Evolutionary conservation across 2,329 filamentous ascomycete genomes (phyloP).

Genomic region (Fusarium sarcochroum): DNA sequence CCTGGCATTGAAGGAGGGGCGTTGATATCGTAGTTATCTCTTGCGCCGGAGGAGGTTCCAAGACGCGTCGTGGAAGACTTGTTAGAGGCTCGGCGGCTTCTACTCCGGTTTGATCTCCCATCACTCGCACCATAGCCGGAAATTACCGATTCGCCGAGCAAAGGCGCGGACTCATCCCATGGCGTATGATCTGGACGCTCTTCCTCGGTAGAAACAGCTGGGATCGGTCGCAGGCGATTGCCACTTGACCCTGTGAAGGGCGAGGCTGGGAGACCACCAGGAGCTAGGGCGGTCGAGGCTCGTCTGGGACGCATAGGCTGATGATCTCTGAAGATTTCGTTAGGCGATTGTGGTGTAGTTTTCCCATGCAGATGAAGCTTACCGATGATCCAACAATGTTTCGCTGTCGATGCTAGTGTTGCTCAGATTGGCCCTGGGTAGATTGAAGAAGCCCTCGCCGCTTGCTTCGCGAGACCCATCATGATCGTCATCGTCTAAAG

Average conservation of each 20-base stretch:
- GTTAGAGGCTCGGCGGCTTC: slow-evolving; percentile 64
- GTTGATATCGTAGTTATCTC: slow-evolving; percentile 73
- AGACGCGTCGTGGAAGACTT: slow-evolving; percentile 65
- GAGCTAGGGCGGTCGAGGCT: slow-evolving; percentile 62
- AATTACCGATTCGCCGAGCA: slow-evolving; percentile 61
- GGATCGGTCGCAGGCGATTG: slow-evolving; percentile 56
- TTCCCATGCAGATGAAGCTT: slow-evolving; percentile 40
- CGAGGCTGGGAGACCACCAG: slow-evolving; percentile 53
- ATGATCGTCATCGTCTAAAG: slow-evolving; percentile 69
- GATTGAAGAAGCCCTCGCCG: slow-evolving; percentile 63
- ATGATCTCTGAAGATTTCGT: slow-evolving; percentile 63
- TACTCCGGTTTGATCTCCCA: slow-evolving; percentile 50
- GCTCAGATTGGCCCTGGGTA: slow-evolving; percentile 74
- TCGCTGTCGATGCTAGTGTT: slow-evolving; percentile 92
- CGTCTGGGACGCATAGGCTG: slow-evolving; percentile 75
- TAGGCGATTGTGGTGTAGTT: not conserved
- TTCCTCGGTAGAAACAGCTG: slow-evolving; percentile 58
- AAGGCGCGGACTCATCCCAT: slow-evolving; percentile 67
- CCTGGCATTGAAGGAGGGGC: slow-evolving; percentile 78
- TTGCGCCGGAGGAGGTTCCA: slow-evolving; percentile 50
- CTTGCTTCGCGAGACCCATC: slow-evolving; percentile 54
- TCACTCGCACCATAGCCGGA: slow-evolving; percentile 62
- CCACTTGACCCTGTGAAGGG: slow-evolving; percentile 46
- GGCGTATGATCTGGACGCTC: slow-evolving; percentile 62
- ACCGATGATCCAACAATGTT: slow-evolving; percentile 88